phyloP scores from a whole-genome alignment of 2,329 filamentous ascomycete genomes.

The Colletotrichum eremochloae region DNA sequence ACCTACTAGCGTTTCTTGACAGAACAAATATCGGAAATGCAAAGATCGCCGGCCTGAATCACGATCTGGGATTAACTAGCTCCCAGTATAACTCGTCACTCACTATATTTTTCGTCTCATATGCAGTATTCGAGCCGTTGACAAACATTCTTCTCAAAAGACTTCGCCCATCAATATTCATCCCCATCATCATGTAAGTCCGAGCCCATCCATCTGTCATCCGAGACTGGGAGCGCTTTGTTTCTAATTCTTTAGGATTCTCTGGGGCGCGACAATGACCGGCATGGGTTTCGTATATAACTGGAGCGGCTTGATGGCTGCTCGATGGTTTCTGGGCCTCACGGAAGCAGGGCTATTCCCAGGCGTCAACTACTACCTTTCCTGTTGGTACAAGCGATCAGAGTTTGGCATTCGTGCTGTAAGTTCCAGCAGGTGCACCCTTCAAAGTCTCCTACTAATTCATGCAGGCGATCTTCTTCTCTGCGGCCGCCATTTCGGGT shows the following conservation, averaged over 20 bases:
- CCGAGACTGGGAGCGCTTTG: background rate
- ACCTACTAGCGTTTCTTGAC: constrained; percentile 74
- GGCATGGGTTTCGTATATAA: constrained; percentile 76
- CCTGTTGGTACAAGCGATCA: constrained; percentile 84
- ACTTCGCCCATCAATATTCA: constrained; percentile 81
- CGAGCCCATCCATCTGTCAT: background rate
- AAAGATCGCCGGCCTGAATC: constrained; percentile 57
- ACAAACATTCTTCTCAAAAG: constrained; percentile 86
- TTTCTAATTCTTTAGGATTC: constrained; percentile 54
- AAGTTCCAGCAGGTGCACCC: background rate
- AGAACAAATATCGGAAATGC: constrained; percentile 65
- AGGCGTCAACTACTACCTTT: constrained; percentile 83
- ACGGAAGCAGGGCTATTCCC: constrained; percentile 83
- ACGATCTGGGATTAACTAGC: constrained; percentile 58
- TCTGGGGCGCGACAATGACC: constrained; percentile 78
- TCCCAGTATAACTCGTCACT: constrained; percentile 73
- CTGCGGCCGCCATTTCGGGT: constrained; percentile 82
- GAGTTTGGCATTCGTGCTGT: constrained; percentile 83
- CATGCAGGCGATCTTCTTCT: constrained; percentile 80
- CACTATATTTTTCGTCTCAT: constrained; percentile 76
- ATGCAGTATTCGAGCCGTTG: constrained; percentile 75
- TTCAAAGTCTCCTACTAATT: background rate
- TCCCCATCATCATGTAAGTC: constrained; percentile 80
- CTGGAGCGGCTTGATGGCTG: constrained; percentile 75
- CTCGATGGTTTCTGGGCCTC: constrained; percentile 79